A percentile compares a stretch with the other conserved stretches of the same genome.
Evolutionary conservation across 129 eudicot genomes (phyloP).

Genomic region (Flaveria robusta): DNA sequence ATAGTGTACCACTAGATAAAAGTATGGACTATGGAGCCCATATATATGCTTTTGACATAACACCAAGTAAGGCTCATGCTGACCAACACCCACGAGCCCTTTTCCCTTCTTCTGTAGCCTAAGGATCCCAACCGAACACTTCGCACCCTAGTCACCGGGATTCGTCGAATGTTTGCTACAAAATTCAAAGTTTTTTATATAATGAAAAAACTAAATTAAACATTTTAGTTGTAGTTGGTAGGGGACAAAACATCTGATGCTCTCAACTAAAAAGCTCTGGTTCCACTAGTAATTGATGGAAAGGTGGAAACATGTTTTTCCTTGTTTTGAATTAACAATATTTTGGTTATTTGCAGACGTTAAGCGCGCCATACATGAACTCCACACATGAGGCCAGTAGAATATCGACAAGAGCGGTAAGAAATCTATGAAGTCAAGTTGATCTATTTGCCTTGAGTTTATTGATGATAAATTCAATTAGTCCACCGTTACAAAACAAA

Average conservation of each 20-base stretch:
- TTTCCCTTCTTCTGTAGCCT: background rate
- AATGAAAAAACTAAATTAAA: no score
- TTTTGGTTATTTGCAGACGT: conserved; percentile 51
- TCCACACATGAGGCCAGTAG: conserved; percentile 52
- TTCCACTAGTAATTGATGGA: background rate
- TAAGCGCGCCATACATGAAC: conserved; percentile 94
- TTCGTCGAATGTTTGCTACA: no score
- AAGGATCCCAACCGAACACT: no score
- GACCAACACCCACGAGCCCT: background rate
- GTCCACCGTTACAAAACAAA: no score
- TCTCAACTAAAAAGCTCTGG: no score
- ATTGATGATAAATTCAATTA: background rate
- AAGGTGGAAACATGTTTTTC: background rate
- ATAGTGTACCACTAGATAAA: conserved; percentile 25
- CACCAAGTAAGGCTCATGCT: conserved; percentile 30
- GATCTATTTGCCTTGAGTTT: background rate
- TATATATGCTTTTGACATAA: conserved; percentile 25
- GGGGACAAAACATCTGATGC: background rate
- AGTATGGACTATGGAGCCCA: conserved; percentile 32
- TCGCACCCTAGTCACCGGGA: no score
- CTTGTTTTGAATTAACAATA: background rate
- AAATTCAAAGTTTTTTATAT: no score
- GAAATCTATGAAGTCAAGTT: conserved; percentile 12
- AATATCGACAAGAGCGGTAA: conserved; percentile 58
- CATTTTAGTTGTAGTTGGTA: no score